phyloP scores from a whole-genome alignment of 2,329 filamentous ascomycete species.

The Clonostachys rhizophaga region DNA sequence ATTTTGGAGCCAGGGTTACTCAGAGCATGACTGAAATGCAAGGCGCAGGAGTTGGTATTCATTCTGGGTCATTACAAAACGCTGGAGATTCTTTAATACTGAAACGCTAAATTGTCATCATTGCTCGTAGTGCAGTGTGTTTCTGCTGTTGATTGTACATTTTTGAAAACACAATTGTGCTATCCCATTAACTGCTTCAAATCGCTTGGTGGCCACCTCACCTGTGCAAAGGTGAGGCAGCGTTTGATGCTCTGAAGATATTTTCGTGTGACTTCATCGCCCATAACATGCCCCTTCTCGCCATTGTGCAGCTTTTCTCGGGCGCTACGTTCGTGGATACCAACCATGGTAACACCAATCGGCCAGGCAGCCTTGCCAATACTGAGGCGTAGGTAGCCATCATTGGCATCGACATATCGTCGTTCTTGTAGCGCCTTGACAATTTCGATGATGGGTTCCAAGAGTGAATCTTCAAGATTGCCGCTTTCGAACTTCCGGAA shows the following conservation, averaged over 20 bases:
- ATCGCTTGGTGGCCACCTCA: constrained; percentile 92
- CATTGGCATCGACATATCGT: constrained; percentile 92
- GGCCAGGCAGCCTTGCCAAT: constrained; percentile 98
- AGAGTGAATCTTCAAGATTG: constrained; percentile 72
- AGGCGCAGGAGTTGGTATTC: no score
- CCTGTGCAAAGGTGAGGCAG: constrained; percentile 93
- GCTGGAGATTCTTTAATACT: not conserved
- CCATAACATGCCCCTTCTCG: constrained; percentile 91
- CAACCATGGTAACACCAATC: constrained; percentile 99
- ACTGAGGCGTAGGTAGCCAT: constrained; percentile 86
- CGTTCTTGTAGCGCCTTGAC: constrained; percentile 85
- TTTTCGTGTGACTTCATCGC: constrained; percentile 91
- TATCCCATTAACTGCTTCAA: constrained; percentile 87
- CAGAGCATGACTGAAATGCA: no score
- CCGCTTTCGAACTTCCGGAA: constrained; percentile 85
- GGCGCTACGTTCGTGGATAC: constrained; percentile 95
- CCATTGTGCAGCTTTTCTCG: constrained; percentile 91
- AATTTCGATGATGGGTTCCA: constrained; percentile 85
- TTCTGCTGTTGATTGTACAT: no score
- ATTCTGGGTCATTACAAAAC: no score
- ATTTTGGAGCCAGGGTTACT: no score
- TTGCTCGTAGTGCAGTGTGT: not conserved
- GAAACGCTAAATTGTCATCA: not conserved
- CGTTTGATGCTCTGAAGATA: constrained; percentile 97
- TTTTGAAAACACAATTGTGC: not conserved